Percentiles rank a stretch among this genome's conserved stretches.
These are phyloP conservation scores for Friedmanniomyces simplex DNA, from an alignment of 495 filamentous ascomycete species.

Conservation along the genomic window DNA sequence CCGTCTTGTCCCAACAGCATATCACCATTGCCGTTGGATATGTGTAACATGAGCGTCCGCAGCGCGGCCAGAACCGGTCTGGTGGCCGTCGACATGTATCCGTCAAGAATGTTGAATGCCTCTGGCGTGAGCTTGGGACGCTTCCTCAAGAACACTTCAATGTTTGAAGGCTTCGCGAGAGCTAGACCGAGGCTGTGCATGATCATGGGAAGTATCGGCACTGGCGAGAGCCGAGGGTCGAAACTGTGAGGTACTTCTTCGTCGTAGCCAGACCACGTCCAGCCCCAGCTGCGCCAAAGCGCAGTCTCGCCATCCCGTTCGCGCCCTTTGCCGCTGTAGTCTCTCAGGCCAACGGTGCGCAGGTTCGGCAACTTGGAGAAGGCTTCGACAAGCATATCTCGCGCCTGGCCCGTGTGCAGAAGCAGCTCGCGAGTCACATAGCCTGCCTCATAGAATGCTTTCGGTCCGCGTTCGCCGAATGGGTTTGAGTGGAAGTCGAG, in stretches of 20 bases:
- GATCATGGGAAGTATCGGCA: slow-evolving; percentile 24
- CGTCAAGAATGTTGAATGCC: slow-evolving; percentile 1
- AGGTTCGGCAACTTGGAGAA: slow-evolving; percentile 40
- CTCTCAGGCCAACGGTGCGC: slow-evolving; percentile 39
- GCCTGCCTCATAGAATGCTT: neutral
- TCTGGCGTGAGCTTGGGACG: neutral
- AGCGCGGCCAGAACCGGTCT: slow-evolving; percentile 2
- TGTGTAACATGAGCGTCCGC: slow-evolving; percentile 4
- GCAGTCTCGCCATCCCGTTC: slow-evolving; percentile 19
- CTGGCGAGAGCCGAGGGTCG: neutral
- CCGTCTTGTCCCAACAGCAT: neutral
- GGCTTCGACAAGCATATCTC: slow-evolving; percentile 41
- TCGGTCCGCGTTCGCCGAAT: neutral
- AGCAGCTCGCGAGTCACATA: slow-evolving; percentile 18
- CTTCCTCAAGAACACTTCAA: slow-evolving; percentile 36
- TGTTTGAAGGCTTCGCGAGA: slow-evolving; percentile 19
- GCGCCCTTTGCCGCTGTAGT: slow-evolving; percentile 34
- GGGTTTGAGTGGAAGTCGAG: neutral
- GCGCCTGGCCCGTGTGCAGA: slow-evolving; percentile 31
- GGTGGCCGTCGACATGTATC: neutral
- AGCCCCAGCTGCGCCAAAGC: slow-evolving; percentile 23
- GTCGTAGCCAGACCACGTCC: neutral
- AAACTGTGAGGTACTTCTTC: neutral
- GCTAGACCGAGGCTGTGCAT: slow-evolving; percentile 32
- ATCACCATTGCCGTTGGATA: neutral